Evolutionary conservation across 768 basidiomycete genomes (phyloP), one percentile per base, ranked within the genome.

Genomic region (Dictyophora rubrovolvata): DNA sequence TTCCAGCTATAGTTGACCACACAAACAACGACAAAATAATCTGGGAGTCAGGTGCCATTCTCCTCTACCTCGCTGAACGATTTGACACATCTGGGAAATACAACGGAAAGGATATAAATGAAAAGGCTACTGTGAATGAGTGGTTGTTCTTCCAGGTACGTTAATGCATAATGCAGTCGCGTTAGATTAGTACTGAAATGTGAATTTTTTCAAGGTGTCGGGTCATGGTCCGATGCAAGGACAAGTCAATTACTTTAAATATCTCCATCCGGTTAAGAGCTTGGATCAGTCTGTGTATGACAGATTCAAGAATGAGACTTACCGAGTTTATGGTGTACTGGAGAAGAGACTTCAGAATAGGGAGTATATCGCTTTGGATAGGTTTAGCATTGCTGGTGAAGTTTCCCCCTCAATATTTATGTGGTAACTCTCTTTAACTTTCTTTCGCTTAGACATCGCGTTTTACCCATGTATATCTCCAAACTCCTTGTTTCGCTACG

Each of bases 11-110:
- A 37, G 73, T 82, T 46, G 86, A 90, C 67, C 78, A 76, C 57
- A 71, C 74, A 21, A 79, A 82, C 62, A 56, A 56, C 28, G 55
- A 84, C 64, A 88, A 89, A 65, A 64, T 63, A 5, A 79, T 89
- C 46, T 90, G 89, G 64, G 89, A 92, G 67, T 84, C 81, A 5
- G 82, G 85, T 1, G 89, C 91, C 11, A 92, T 95, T 61, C 70
- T 93, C 54, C 70, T 91, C 18, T 93, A 89, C 68, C 80, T 95
- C 53, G 77, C 77, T n/a, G 85, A 89, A 66, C 81, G 85, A 66
- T 93, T 86, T 65, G 93, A 95, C 71, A 83, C 76, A 63, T 79
- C 87, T 14, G 70, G 77, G 68, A 77, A 80, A 64, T 86, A 92
- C 65, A 78, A 72, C 64, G 55, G 37, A 8, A 42, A 17, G 5